Percentiles rank a stretch among this genome's conserved stretches.
phyloP scores from a whole-genome alignment of 2,329 filamentous ascomycete genomes.

The Colletotrichum godetiae region DNA sequence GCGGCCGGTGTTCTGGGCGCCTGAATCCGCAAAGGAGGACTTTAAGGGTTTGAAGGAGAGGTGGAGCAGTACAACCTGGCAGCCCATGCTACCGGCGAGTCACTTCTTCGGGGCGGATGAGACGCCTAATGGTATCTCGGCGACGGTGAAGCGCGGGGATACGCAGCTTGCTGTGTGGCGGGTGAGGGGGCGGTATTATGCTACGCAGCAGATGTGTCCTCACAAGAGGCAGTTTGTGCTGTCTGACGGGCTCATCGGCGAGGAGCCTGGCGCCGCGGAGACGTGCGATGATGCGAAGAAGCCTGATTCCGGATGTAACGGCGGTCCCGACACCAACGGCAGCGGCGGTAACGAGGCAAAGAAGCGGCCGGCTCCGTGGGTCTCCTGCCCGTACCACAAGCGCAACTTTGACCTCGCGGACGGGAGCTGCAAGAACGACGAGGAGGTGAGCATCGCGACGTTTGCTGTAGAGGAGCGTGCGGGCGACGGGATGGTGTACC shows the following conservation, averaged over 20 bases:
- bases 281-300: conserved; percentile 51
- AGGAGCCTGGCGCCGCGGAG: conserved; percentile 53
- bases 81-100: conserved; percentile 78
- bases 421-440: conserved; percentile 81
- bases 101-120: conserved; percentile 75
- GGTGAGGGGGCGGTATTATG: conserved; percentile 82
- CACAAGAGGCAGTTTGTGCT: conserved; percentile 93
- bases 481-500: conserved; percentile 79
- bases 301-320: conserved; percentile 38
- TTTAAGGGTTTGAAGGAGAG: conserved; percentile 73
- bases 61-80: conserved; percentile 79
- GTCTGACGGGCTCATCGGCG: conserved; percentile 85
- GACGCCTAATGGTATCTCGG: conserved; percentile 77
- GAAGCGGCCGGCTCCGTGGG: conserved; percentile 68
- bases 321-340: conserved; percentile 40
- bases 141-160: conserved; percentile 85
- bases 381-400: conserved; percentile 91
- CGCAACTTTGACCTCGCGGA: conserved; percentile 83
- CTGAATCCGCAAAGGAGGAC: conserved; percentile 73
- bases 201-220: conserved; percentile 94
- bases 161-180: conserved; percentile 92
- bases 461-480: conserved; percentile 79
- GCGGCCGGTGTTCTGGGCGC: conserved; percentile 82
- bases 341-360: background rate
- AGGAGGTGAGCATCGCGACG: conserved; percentile 81